Percentiles rank a stretch among this genome's conserved stretches.
Conservation (phyloP, 352 stramenopile genomes). For the Peronospora tabacina region DNA sequence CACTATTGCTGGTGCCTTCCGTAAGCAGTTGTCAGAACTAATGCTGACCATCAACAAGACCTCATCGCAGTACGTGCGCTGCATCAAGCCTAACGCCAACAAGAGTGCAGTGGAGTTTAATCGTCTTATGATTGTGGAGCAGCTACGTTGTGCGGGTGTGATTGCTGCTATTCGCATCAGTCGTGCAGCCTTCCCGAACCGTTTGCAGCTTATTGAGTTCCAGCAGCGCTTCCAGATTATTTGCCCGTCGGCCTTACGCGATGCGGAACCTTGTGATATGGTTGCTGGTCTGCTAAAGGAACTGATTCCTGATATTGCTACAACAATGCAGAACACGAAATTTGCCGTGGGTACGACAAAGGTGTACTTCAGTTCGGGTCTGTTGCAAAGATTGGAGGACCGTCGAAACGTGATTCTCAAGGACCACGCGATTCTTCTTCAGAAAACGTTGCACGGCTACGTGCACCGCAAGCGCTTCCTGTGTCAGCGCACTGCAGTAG, state of each 20-base stretch:
- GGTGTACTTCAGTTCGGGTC: conserved; percentile 84
- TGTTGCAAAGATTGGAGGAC: conserved; percentile 89
- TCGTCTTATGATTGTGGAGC: conserved; percentile 80
- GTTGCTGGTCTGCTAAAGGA: conserved; percentile 70
- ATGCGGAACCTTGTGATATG: conserved; percentile 50
- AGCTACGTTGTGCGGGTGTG: conserved; percentile 85
- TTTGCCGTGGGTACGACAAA: conserved; percentile 76
- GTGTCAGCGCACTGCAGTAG: conserved; percentile 31
- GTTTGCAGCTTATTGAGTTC: conserved; percentile 84
- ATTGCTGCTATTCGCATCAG: conserved; percentile 87
- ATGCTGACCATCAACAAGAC: conserved; percentile 87
- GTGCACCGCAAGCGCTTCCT: conserved; percentile 52
- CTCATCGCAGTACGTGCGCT: conserved; percentile 83
- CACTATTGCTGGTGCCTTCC: conserved; percentile 79
- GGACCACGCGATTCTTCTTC: conserved; percentile 63
- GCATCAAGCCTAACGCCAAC: conserved; percentile 89
- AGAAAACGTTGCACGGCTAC: conserved; percentile 64
- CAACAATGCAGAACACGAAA: conserved; percentile 65
- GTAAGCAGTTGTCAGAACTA: conserved; percentile 75
- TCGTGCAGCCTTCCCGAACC: conserved; percentile 85
- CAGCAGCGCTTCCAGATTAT: conserved; percentile 81
- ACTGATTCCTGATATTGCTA: conserved; percentile 50
- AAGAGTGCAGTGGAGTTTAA: conserved; percentile 83
- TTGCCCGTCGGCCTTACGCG: conserved; percentile 54
- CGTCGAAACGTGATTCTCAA: conserved; percentile 67